Evolutionary conservation across 2,329 filamentous ascomycete species (phyloP).

Genomic region (Exophiala spinifera): DNA sequence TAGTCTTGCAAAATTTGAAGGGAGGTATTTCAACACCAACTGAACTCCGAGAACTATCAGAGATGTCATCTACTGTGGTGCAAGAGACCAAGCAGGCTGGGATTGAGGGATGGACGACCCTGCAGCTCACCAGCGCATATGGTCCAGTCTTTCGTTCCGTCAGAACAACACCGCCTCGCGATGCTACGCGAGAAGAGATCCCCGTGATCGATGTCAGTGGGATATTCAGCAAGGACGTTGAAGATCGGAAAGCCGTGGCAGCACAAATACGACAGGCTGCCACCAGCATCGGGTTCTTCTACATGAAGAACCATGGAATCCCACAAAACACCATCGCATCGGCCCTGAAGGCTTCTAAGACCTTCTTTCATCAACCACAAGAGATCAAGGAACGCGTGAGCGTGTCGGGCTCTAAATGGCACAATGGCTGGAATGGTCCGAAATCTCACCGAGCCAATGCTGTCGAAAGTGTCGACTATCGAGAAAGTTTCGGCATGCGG

Average conservation of each 20-base stretch:
- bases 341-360: neutral
- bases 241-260: constrained; percentile 40
- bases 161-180: neutral
- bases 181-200: constrained; percentile 28
- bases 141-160: neutral
- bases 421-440: constrained; percentile 8
- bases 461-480: constrained; percentile 2
- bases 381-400: constrained; percentile 2
- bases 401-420: neutral
- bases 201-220: constrained; percentile 45
- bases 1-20: neutral
- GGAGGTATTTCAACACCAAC: neutral
- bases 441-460: constrained; percentile 7
- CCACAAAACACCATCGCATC: neutral
- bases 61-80: neutral
- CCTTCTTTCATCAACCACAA: constrained; percentile 4
- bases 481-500: constrained; percentile 4
- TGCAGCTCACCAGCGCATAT: neutral
- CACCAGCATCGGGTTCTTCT: constrained; percentile 18
- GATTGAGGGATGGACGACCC: neutral
- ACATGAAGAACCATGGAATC: neutral
- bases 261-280: constrained; percentile 35
- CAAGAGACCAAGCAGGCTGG: neutral
- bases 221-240: constrained; percentile 36
- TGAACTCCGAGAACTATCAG: neutral